These are phyloP conservation scores for Cladorrhinum sp. DNA, from an alignment of 2,329 filamentous ascomycete genomes.

Conservation along the genomic window DNA sequence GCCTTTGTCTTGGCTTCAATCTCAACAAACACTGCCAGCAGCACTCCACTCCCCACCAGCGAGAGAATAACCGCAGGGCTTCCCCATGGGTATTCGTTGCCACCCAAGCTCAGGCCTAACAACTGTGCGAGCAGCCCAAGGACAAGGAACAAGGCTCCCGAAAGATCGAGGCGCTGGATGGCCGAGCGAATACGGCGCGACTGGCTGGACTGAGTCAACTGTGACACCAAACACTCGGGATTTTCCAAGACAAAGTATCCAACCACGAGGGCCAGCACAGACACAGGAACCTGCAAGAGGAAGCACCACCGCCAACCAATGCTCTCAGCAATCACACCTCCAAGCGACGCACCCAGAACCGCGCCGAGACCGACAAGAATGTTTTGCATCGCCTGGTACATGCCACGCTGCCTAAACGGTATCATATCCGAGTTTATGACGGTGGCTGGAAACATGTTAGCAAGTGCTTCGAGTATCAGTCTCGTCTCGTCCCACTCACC, in stretches of 20 bases:
- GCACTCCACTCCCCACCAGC: constrained; percentile 39
- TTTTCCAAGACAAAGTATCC: constrained; percentile 51
- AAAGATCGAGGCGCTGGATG: constrained; percentile 55
- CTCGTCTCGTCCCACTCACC: constrained; percentile 39
- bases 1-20: constrained; percentile 48
- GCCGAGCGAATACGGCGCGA: constrained; percentile 35
- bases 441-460: constrained; percentile 36
- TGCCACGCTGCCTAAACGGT: constrained; percentile 49
- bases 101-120: constrained; percentile 51
- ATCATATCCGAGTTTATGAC: constrained; percentile 64
- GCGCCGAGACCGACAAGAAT: constrained; percentile 58
- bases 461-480: not conserved
- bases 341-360: constrained; percentile 59
- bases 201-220: constrained; percentile 15
- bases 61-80: constrained; percentile 45
- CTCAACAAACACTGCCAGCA: constrained; percentile 43
- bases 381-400: constrained; percentile 60
- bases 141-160: constrained; percentile 54
- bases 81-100: constrained; percentile 52
- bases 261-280: constrained; percentile 48
- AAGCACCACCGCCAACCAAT: constrained; percentile 70
- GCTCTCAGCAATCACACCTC: constrained; percentile 59
- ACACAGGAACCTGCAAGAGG: constrained; percentile 57
- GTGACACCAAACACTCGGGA: constrained; percentile 30
- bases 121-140: constrained; percentile 55